A percentile compares a stretch with the other conserved stretches of the same genome.
These are phyloP conservation scores for Aspergillus fischeri DNA, from an alignment of 2,329 filamentous ascomycete genomes.

Conservation along the genomic window DNA sequence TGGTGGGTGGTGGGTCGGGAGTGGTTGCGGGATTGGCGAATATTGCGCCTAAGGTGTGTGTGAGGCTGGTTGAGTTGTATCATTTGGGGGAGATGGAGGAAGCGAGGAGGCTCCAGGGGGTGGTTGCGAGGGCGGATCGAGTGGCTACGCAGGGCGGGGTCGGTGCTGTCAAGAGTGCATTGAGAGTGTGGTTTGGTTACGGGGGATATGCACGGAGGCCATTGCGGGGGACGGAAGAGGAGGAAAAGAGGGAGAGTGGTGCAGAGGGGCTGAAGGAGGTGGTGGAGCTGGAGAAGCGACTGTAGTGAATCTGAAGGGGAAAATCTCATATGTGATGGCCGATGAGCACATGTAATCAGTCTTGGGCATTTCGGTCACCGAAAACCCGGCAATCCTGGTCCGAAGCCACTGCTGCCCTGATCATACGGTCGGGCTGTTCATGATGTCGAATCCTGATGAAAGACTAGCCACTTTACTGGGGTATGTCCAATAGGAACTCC, in stretches of 20 bases:
- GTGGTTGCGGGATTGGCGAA: constrained; percentile 70
- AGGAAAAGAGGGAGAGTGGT: background rate
- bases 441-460: too few relatives aligned
- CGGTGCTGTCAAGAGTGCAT: constrained; percentile 63
- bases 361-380: background rate
- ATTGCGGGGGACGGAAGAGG: constrained; percentile 23
- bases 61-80: constrained; percentile 56
- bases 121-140: constrained; percentile 66
- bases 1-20: constrained; percentile 66
- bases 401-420: too few relatives aligned
- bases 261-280: constrained; percentile 8
- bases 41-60: constrained; percentile 63
- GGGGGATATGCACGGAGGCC: constrained; percentile 59
- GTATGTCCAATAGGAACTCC: too few relatives aligned
- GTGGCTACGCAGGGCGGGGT: constrained; percentile 65
- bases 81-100: constrained; percentile 56
- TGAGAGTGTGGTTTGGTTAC: constrained; percentile 62
- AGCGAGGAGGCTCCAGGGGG: constrained; percentile 60
- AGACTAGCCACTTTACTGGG: too few relatives aligned
- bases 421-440: too few relatives aligned
- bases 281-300: constrained; percentile 15
- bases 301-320: background rate
- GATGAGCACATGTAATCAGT: background rate
- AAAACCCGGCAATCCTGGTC: background rate
- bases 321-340: too few relatives aligned